A percentile compares a stretch with the other conserved stretches of the same genome.
These are phyloP conservation scores for Zopfia rhizophila DNA, from an alignment of 2,329 filamentous ascomycete genomes.

Conservation along the genomic window DNA sequence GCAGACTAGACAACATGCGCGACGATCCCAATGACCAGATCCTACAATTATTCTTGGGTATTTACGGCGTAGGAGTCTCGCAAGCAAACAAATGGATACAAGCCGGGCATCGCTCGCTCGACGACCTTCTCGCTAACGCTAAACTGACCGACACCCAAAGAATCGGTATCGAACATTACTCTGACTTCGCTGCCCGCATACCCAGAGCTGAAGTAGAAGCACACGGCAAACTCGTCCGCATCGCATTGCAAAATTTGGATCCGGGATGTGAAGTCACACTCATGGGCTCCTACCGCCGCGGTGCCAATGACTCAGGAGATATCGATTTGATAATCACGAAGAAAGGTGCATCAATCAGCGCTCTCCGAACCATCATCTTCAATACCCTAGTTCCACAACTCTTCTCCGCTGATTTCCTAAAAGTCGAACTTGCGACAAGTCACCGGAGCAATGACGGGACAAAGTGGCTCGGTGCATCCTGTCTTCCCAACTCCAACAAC, in stretches of 20 bases:
- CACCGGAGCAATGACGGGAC: constrained; percentile 66
- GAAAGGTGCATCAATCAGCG: constrained; percentile 61
- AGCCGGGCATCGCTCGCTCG: constrained; percentile 77
- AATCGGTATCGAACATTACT: constrained; percentile 81
- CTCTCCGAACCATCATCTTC: constrained; percentile 72
- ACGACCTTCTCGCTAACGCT: constrained; percentile 72
- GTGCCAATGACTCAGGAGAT: constrained; percentile 78
- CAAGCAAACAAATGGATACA: constrained; percentile 81
- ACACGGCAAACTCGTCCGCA: constrained; percentile 72
- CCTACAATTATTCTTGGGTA: constrained; percentile 75
- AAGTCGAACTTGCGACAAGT: constrained; percentile 71
- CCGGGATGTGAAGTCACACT: constrained; percentile 74
- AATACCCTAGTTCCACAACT: constrained; percentile 71
- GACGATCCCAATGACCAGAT: constrained; percentile 72
- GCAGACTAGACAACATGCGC: constrained; percentile 75
- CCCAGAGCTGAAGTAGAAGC: constrained; percentile 78
- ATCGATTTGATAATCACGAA: constrained; percentile 88
- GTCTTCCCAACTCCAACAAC: constrained; percentile 65
- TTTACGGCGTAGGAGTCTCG: constrained; percentile 80
- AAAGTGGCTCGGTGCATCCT: constrained; percentile 90
- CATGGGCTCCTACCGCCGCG: constrained; percentile 86
- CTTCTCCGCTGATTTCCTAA: constrained; percentile 71
- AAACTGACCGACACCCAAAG: constrained; percentile 75
- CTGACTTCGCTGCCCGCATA: constrained; percentile 82
- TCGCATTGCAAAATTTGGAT: constrained; percentile 70